A percentile compares a stretch with the other conserved stretches of the same genome.
phyloP scores from a whole-genome alignment of 1,284 basidiomycete genomes.

The Puccinia brachypodii region DNA sequence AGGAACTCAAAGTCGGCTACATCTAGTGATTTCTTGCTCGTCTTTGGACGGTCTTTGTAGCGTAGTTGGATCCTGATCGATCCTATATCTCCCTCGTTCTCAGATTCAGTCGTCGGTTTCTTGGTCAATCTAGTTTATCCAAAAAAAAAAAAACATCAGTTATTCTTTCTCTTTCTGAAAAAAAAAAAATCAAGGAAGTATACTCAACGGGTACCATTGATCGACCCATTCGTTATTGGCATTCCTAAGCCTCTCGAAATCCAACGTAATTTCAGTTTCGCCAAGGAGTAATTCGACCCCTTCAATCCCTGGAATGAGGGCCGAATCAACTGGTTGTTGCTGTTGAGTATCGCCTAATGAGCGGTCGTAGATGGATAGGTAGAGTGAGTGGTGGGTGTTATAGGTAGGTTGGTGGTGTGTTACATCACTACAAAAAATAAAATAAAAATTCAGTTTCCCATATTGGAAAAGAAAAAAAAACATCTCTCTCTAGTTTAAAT shows the following conservation, averaged over 20 bases:
- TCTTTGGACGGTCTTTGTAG: conserved; percentile 49
- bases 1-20: conserved; percentile 89
- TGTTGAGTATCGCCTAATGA: conserved; percentile 39
- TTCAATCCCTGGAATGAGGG: conserved; percentile 59
- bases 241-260: conserved; percentile 66
- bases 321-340: neutral
- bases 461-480: neutral
- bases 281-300: conserved; percentile 81
- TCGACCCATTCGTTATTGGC: conserved; percentile 78
- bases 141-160: neutral
- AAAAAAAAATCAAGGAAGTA: neutral
- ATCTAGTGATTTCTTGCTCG: conserved; percentile 56
- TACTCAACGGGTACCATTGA: conserved; percentile 77
- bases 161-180: neutral
- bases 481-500: neutral
- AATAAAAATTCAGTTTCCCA: neutral
- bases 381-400: conserved; percentile 26
- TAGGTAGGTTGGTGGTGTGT: conserved; percentile 23
- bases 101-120: conserved; percentile 51
- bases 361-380: conserved; percentile 47
- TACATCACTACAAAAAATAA: conserved; percentile 19
- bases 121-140: neutral
- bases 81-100: conserved; percentile 21
- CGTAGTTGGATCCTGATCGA: conserved; percentile 36
- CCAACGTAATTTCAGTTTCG: conserved; percentile 83